These are phyloP conservation scores for Jaltomata sinuosa DNA, from an alignment of 257 asterid genomes.

Conservation along the genomic window DNA sequence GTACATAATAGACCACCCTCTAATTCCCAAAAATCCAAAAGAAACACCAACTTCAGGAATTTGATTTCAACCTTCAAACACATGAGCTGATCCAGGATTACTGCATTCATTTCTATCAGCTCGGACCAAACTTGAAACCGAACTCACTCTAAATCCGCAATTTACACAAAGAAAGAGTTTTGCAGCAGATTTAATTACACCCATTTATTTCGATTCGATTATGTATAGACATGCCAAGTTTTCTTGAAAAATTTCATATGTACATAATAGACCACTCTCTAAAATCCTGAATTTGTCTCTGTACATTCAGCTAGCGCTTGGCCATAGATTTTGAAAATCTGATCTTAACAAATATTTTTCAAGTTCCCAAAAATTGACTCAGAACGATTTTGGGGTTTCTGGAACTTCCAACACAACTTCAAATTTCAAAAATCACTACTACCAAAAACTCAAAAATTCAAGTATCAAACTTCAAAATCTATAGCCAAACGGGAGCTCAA, in stretches of 20 bases:
- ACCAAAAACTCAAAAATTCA: not conserved
- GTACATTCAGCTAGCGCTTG: not conserved
- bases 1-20: too few species aligned
- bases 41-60: not conserved
- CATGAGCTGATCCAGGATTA: not conserved
- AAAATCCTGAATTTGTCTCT: not conserved
- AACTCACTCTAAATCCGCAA: not conserved
- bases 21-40: not conserved
- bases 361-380: not conserved
- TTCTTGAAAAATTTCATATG: not conserved
- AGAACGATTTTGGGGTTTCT: not conserved
- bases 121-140: not conserved
- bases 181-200: not conserved
- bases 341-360: not conserved
- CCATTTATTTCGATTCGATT: not conserved
- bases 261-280: not conserved
- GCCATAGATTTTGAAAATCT: not conserved
- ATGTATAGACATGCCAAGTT: not conserved
- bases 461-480: not conserved
- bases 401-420: not conserved
- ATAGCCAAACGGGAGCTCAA: not conserved
- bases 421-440: not conserved
- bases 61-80: not conserved
- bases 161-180: not conserved
- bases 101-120: not conserved